Percentiles rank a stretch among this genome's conserved stretches.
phyloP scores from a whole-genome alignment of 148 eudicot species.

The Chenopodium formosanum region DNA sequence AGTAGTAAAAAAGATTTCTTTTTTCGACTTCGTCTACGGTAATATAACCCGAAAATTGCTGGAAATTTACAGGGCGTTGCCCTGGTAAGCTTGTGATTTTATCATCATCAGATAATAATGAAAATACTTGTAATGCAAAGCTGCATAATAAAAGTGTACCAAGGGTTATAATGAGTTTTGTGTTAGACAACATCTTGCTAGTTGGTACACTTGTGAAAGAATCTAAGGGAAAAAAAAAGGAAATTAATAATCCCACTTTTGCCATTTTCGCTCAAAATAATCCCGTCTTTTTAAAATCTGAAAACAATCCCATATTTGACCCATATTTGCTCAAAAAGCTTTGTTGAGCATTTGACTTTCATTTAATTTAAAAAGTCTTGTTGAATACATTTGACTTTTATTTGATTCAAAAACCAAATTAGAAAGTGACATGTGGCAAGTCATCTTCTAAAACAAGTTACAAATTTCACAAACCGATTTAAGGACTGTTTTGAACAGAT shows the following conservation, averaged over 20 bases:
- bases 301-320: too few relatives aligned
- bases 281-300: too few relatives aligned
- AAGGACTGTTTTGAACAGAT: too few relatives aligned
- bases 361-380: too few relatives aligned
- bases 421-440: too few relatives aligned
- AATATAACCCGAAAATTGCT: conserved; percentile 65
- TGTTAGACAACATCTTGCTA: conserved; percentile 2
- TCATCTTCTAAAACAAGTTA: too few relatives aligned
- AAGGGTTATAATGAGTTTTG: conserved; percentile 4
- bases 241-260: not conserved
- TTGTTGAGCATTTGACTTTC: too few relatives aligned
- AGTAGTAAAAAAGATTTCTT: conserved; percentile 67
- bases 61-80: conserved; percentile 62
- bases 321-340: too few relatives aligned
- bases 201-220: not conserved
- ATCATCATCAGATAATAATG: conserved; percentile 28
- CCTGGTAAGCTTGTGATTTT: conserved; percentile 55
- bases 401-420: too few relatives aligned
- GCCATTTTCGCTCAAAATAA: too few relatives aligned
- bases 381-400: too few relatives aligned
- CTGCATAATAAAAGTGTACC: not conserved
- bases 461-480: too few relatives aligned
- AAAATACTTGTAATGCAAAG: not conserved
- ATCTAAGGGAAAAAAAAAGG: not conserved
- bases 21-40: conserved; percentile 40